Evolutionary conservation across 768 basidiomycete genomes (phyloP).

Genomic region (Leccinum barrowsii): DNA sequence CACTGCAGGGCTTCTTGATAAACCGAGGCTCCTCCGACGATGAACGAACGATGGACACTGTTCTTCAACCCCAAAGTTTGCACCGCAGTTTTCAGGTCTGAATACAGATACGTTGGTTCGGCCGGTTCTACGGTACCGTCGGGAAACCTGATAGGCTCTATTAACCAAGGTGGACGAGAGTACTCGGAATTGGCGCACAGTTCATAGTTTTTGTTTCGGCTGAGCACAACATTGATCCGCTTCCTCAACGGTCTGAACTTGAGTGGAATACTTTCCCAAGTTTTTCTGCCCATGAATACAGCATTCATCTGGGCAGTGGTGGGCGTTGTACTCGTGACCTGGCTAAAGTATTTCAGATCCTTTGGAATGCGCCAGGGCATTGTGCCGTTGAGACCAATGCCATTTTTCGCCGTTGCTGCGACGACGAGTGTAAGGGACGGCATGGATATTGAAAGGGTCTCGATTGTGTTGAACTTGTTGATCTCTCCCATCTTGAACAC

Average conservation of each 20-base stretch:
- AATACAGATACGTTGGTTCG: constrained; percentile 30
- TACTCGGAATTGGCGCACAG: constrained; percentile 45
- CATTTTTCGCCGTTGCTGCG: constrained; percentile 82
- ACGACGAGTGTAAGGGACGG: constrained; percentile 85
- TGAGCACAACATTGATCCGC: constrained; percentile 77
- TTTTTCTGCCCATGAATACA: constrained; percentile 93
- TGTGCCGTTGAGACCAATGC: constrained; percentile 73
- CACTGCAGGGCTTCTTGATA: constrained; percentile 63
- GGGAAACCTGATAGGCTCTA: constrained; percentile 10
- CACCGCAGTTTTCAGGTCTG: constrained; percentile 20
- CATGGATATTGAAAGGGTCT: constrained; percentile 33
- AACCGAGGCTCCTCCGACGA: constrained; percentile 90
- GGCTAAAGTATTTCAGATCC: constrained; percentile 93
- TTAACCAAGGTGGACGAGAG: constrained; percentile 6
- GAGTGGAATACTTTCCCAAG: constrained; percentile 93
- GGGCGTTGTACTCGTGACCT: constrained; percentile 63
- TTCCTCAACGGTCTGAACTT: constrained; percentile 78
- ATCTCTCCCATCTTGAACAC: neutral
- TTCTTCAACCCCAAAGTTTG: constrained; percentile 8
- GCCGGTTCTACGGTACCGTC: neutral
- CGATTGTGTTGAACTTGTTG: neutral
- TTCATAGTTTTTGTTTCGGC: constrained; percentile 53
- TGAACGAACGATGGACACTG: constrained; percentile 58
- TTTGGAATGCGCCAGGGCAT: constrained; percentile 88
- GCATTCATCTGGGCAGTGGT: constrained; percentile 56